Base-by-base conservation (phyloP, 225 moss, liverwort and hornwort genomes). In the Physcomitrellopsis africana region DNA sequence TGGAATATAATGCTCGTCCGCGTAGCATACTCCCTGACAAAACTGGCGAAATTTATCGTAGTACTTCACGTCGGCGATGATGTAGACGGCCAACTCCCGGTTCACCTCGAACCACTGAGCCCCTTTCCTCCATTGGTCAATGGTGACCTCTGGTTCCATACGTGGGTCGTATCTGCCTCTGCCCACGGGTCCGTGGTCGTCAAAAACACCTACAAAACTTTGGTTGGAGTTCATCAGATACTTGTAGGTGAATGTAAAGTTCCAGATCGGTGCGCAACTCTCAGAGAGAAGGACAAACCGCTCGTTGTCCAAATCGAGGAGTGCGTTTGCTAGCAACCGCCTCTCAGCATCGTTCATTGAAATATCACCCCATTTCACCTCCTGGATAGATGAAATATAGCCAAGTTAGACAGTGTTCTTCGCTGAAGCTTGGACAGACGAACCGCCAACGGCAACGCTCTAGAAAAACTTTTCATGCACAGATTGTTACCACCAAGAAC, bases 201-300 rank as follows among this genome's bases (percentile, higher is more conserved):
- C 89, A 46, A 89, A 89, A 14, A 84, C 84, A 14, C 88, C 85
- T 1, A 89, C 79, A 63, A 89, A 89, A 52, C 86, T 86, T 29
- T 84, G 67, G 0, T 82, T 65, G 12, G 86, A 81, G 17, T 75
- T 78, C 59, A 84, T 80, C 46, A 96, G 45, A 19, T 82, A 78
- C 17, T 72, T 48, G 63, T 92, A 91, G 3, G 85, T 83, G 73
- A 92, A 81, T 2, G 74, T 80, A 78, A 96, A 96, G 63, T 81
- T 88, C 76, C 86, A 89, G 13, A 96, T 18, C 2, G 96, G 96
- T 23, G 86, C 84, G 68, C 96, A 94, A 54, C 85, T 85, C 76
- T 92, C 96, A 2, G 94, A 96, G n/a, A 96, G 51, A 3, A 96
- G 26, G 8, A 89, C 80, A 58, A 96, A 94, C 27, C 89, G 92